Conservation (phyloP, 768 basidiomycete species). For the Rhizopogon salebrosus region DNA sequence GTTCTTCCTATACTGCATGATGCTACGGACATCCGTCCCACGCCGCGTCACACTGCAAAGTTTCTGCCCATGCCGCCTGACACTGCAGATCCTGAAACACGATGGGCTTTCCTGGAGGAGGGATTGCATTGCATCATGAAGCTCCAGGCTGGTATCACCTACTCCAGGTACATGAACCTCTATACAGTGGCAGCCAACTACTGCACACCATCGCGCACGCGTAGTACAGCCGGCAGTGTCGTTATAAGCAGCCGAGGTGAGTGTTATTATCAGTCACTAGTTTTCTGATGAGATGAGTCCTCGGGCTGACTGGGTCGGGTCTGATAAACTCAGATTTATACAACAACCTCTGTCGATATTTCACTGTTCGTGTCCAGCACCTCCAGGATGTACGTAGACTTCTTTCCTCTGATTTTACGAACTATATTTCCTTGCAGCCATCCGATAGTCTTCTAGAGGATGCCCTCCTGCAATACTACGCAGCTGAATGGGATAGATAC, state of each 20-base stretch:
- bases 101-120: slow-evolving; percentile 85
- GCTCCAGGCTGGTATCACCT: slow-evolving; percentile 82
- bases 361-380: slow-evolving; percentile 71
- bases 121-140: slow-evolving; percentile 91
- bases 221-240: slow-evolving; percentile 35
- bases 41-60: no score
- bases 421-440: slow-evolving; percentile 41
- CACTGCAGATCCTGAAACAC: slow-evolving; percentile 70
- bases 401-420: slow-evolving; percentile 6
- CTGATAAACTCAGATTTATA: slow-evolving; percentile 97
- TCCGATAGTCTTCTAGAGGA: slow-evolving; percentile 82
- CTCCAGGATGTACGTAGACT: slow-evolving; percentile 51
- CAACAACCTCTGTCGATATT: slow-evolving; percentile 89
- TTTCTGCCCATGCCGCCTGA: slow-evolving; percentile 67
- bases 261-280: slow-evolving; percentile 23
- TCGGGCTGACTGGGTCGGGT: slow-evolving; percentile 59
- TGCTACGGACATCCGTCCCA: no score
- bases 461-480: slow-evolving; percentile 85
- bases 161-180: slow-evolving; percentile 81
- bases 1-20: no score
- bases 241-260: slow-evolving; percentile 49
- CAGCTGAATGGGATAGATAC: slow-evolving; percentile 91
- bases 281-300: slow-evolving; percentile 7
- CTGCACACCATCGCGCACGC: slow-evolving; percentile 86
- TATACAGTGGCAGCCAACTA: slow-evolving; percentile 98